Base-by-base conservation (phyloP, 805 yeast genomes). In the Myxozyma nipponensis region DNA sequence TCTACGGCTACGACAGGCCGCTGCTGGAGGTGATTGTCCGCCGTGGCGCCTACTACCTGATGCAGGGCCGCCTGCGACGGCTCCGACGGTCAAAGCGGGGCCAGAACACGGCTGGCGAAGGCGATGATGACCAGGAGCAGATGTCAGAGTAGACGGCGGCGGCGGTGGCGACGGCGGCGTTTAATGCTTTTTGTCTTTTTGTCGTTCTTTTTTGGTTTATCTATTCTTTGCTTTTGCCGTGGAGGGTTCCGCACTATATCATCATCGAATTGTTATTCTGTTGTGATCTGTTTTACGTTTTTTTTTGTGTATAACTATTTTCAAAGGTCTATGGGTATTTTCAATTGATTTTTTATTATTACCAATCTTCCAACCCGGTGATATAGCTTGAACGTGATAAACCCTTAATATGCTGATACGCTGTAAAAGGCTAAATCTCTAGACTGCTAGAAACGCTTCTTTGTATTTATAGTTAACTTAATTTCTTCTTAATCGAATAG, bases 1-100 rank as follows among this genome's bases (percentile, higher is more conserved):
- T 72, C 39, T 81, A 76, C 61, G 79, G 79, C 24, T 80, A 83
- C 60, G 69, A 76, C 40, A 72, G 71, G 43, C 75, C 73, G 17
- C 70, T 79, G 21, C 68, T 88, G 34, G 91, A 86, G 62, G 81
- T 83, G 0, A 80, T 88, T 17, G 79, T 88, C 26, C 78, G 91
- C 60, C 76, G 95, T 49, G 95, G 93, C 1, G 80, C 89, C 15
- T 88, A 88, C 65, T 78, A 82, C 48, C 69, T 80, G 71, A 84
- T 83, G 90, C 95, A 85, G 65, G 83, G 86, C 10, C 72, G 89
- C 58, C 68, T 85, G 46, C 76, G 95, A 62, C 75, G 83, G 50
- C 84, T 82, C 47, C 72, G 89, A 5, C 37, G 58, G 18, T 52
- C 57, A 13, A 54, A 54, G 43, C 32, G 52, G 28, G 47, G 39